A percentile compares a stretch with the other conserved stretches of the same genome.
phyloP scores from a whole-genome alignment of 164 flowering plant genomes.

The Dillenia suffruticosa region DNA sequence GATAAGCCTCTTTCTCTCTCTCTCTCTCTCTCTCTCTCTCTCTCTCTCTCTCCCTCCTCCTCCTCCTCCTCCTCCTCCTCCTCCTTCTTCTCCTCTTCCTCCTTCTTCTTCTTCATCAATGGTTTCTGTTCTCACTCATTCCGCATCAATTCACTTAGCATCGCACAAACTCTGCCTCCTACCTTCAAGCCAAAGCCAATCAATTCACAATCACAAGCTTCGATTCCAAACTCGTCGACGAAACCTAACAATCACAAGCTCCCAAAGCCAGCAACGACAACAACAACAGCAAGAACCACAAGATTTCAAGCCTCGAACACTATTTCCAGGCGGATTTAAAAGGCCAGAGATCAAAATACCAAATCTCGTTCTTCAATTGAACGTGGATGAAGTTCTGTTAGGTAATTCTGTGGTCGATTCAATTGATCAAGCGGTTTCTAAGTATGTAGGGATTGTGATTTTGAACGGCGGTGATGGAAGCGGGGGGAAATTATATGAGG shows the following conservation, averaged over 20 bases:
- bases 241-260: slow-evolving; percentile 8
- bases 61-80: too few relatives aligned
- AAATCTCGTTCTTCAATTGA: slow-evolving; percentile 52
- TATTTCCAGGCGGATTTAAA: slow-evolving; percentile 86
- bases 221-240: slow-evolving; percentile 11
- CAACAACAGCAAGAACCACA: slow-evolving; percentile 8
- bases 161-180: slow-evolving; percentile 15
- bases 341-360: slow-evolving; percentile 83
- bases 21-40: too few relatives aligned
- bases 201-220: slow-evolving; percentile 5
- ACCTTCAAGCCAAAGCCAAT: slow-evolving; percentile 4
- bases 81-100: background rate
- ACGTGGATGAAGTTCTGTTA: slow-evolving; percentile 44
- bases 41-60: slow-evolving; percentile 4
- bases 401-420: slow-evolving; percentile 32
- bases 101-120: slow-evolving; percentile 21
- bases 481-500: slow-evolving; percentile 70
- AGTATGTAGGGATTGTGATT: slow-evolving; percentile 65
- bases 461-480: slow-evolving; percentile 46
- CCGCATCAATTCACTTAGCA: slow-evolving; percentile 10
- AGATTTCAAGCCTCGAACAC: slow-evolving; percentile 30
- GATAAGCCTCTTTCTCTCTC: too few relatives aligned
- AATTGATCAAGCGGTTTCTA: slow-evolving; percentile 62
- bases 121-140: slow-evolving; percentile 32
- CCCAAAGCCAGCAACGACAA: slow-evolving; percentile 7